Percentiles rank a stretch among this genome's conserved stretches.
Conservation (phyloP, 768 basidiomycete genomes). For the Podaxis mareebaensis region DNA sequence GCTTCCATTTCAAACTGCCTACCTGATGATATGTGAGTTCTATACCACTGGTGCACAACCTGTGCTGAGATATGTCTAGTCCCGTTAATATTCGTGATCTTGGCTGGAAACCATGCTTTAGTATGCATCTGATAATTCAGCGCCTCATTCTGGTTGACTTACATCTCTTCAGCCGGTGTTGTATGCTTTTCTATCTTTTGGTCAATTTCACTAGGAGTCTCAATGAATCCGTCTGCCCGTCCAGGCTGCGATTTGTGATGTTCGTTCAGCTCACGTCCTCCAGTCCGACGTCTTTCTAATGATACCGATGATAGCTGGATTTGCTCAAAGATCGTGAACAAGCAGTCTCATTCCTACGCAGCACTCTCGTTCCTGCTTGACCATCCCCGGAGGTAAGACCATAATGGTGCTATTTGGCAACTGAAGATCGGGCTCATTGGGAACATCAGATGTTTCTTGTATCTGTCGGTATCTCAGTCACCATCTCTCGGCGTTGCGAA, state of each 20-base stretch:
- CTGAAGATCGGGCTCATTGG: background rate
- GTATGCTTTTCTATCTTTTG: background rate
- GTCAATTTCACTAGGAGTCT: background rate
- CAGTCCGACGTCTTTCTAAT: background rate
- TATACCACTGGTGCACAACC: background rate
- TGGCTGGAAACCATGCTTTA: conserved; percentile 78
- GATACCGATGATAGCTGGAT: conserved; percentile 52
- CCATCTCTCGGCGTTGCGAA: too few species aligned
- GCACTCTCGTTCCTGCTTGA: conserved; percentile 74
- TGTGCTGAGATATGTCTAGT: conserved; percentile 29
- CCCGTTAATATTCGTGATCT: conserved; percentile 57
- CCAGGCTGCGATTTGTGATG: conserved; percentile 65
- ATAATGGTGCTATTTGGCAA: background rate
- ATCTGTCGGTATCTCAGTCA: conserved; percentile 39
- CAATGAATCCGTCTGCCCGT: background rate
- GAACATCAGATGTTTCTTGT: conserved; percentile 57
- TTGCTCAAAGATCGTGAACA: conserved; percentile 48
- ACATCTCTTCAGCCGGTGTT: background rate
- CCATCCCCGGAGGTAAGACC: conserved; percentile 64
- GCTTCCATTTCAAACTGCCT: conserved; percentile 70
- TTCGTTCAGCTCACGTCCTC: conserved; percentile 29
- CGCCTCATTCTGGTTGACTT: background rate
- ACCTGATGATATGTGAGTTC: conserved; percentile 58
- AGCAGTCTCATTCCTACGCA: conserved; percentile 45
- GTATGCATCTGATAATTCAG: conserved; percentile 37